Conservation (phyloP, 2,329 filamentous ascomycete species). For the Ophiostoma quercus region DNA sequence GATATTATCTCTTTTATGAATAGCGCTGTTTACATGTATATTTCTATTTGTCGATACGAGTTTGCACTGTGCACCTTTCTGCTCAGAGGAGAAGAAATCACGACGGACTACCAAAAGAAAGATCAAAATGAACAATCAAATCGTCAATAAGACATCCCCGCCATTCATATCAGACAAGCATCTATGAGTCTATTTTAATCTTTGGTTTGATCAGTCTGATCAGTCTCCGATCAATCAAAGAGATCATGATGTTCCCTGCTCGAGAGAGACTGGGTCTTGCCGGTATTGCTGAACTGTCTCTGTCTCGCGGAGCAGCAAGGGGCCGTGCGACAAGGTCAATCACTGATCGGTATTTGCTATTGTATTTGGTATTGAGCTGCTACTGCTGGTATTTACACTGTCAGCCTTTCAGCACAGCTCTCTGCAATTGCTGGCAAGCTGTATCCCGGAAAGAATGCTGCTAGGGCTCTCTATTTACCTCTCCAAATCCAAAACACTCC, state of each 20-base stretch:
- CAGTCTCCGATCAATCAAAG: neutral
- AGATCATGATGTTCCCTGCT: conserved; percentile 2
- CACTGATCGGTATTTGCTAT: conserved; percentile 5
- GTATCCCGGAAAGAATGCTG: neutral
- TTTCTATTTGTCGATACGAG: neutral
- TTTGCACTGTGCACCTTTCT: neutral
- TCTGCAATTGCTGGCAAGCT: neutral
- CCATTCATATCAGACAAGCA: neutral
- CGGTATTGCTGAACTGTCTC: neutral
- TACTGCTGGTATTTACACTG: neutral
- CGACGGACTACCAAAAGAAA: neutral
- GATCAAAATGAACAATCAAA: neutral
- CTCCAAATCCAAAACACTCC: neutral
- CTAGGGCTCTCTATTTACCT: neutral
- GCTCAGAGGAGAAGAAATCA: neutral
- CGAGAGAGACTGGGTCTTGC: neutral
- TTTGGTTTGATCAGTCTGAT: neutral
- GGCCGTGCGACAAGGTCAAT: neutral
- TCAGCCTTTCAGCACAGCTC: neutral
- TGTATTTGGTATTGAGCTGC: neutral
- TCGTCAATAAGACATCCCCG: neutral
- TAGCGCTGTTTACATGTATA: neutral
- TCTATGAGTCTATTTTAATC: conserved; percentile 5
- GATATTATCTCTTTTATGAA: neutral
- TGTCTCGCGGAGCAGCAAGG: conserved; percentile 10